phyloP scores from a whole-genome alignment of 495 filamentous ascomycete genomes.

The Penicillium herquei region DNA sequence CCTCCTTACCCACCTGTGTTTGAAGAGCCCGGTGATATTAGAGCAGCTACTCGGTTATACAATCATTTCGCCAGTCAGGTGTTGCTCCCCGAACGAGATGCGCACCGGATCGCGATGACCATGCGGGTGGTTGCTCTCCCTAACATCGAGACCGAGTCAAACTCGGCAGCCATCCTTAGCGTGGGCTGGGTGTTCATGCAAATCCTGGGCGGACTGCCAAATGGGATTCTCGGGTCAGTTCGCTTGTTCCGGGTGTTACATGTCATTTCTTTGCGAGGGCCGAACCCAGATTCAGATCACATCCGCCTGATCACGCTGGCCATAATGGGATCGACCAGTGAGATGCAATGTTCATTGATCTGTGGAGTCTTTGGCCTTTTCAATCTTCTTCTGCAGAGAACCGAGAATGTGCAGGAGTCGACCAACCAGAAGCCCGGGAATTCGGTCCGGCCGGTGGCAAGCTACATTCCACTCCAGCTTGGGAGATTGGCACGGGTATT shows the following conservation, averaged over 20 bases:
- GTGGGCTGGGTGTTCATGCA: constrained; percentile 72
- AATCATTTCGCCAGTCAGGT: constrained; percentile 40
- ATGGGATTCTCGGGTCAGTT: constrained; percentile 69
- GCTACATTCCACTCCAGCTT: constrained; percentile 11
- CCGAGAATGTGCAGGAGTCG: constrained; percentile 14
- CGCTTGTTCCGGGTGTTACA: constrained; percentile 64
- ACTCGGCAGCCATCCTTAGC: constrained; percentile 54
- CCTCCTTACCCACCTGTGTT: constrained; percentile 20
- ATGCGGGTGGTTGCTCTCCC: constrained; percentile 29
- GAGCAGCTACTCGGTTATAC: constrained; percentile 33
- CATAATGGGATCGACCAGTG: constrained; percentile 35
- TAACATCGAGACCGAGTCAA: constrained; percentile 9
- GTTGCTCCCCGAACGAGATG: constrained; percentile 32
- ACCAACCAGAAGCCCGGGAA: constrained; percentile 11
- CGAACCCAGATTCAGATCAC: constrained; percentile 11
- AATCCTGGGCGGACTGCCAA: constrained; percentile 66
- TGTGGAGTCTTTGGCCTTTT: constrained; percentile 43
- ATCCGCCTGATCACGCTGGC: constrained; percentile 36
- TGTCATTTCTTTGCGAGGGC: constrained; percentile 53
- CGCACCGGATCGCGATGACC: constrained; percentile 31
- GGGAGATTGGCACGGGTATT: constrained; percentile 33
- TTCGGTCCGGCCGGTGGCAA: constrained; percentile 19
- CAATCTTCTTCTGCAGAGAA: constrained; percentile 26
- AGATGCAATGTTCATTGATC: constrained; percentile 41
- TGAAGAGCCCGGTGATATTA: constrained; percentile 30